These are phyloP conservation scores for Oryza meyeriana DNA, from an alignment of 176 grass and related monocot genomes.

Conservation along the genomic window DNA sequence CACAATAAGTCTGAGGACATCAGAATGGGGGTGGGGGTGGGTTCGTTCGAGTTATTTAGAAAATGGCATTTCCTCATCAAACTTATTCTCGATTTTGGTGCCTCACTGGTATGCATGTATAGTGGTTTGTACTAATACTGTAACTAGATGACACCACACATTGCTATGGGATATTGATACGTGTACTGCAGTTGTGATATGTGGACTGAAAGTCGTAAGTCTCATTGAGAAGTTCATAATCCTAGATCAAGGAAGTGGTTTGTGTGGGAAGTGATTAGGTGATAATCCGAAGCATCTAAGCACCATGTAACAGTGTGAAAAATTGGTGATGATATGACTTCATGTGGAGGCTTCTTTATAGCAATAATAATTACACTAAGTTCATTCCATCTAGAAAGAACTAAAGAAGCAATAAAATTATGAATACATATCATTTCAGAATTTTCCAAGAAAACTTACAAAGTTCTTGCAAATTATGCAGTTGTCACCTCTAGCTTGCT, in stretches of 20 bases:
- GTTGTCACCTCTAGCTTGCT: conserved; percentile 55
- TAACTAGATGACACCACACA: neutral
- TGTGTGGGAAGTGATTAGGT: neutral
- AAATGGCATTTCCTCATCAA: no score
- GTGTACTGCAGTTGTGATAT: no score
- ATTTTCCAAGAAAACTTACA: conserved; percentile 27
- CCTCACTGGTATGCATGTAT: neutral
- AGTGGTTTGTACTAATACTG: neutral
- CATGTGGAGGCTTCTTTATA: neutral
- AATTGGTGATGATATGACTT: neutral
- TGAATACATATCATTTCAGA: neutral
- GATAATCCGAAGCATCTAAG: neutral
- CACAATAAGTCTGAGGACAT: no score
- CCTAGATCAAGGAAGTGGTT: no score
- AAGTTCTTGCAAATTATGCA: conserved; percentile 54
- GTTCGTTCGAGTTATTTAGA: no score
- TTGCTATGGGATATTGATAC: no score
- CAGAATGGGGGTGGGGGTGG: no score
- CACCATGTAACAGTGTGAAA: neutral
- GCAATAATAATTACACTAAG: neutral
- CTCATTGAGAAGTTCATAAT: no score
- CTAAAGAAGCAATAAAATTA: neutral
- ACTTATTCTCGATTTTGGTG: neutral
- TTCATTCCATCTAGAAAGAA: neutral
- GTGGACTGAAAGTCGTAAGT: neutral